phyloP scores from a whole-genome alignment of 163 green algal species.

The Volvox carteri region DNA sequence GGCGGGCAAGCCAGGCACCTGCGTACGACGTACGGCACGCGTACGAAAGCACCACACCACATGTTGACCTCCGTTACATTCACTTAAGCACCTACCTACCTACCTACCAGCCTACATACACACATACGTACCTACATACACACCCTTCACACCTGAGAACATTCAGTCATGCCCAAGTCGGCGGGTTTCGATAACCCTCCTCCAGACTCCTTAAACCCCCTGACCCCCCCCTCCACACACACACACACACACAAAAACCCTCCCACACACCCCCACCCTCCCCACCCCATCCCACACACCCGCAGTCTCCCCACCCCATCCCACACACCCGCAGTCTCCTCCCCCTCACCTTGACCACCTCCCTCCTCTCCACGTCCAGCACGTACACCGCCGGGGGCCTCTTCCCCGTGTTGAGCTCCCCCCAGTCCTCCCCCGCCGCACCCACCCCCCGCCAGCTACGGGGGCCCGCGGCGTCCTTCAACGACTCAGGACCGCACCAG shows the following conservation, averaged over 20 bases:
- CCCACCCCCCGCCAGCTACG: conserved; percentile 86
- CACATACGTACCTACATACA: too few relatives aligned
- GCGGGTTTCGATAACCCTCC: too few relatives aligned
- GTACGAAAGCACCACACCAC: too few relatives aligned
- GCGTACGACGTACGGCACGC: too few relatives aligned
- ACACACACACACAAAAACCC: neutral
- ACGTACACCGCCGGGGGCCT: conserved; percentile 80
- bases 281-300: too few relatives aligned
- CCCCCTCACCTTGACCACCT: conserved; percentile 52
- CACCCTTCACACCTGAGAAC: too few relatives aligned
- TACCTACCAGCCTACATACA: too few relatives aligned
- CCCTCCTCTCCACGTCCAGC: conserved; percentile 73
- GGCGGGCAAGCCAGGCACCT: conserved; percentile 69
- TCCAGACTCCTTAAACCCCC: neutral
- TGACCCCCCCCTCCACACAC: neutral
- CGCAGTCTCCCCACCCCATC: neutral
- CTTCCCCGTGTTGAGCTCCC: conserved; percentile 90
- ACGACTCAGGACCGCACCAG: conserved; percentile 71
- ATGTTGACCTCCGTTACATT: too few relatives aligned
- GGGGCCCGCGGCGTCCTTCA: conserved; percentile 59
- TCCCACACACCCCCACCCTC: neutral
- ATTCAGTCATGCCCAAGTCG: too few relatives aligned
- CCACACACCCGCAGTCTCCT: neutral
- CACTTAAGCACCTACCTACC: too few relatives aligned
- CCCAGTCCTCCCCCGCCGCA: conserved; percentile 91